Base-by-base conservation (phyloP, 805 yeast species). In the Yarrowia deformans region DNA sequence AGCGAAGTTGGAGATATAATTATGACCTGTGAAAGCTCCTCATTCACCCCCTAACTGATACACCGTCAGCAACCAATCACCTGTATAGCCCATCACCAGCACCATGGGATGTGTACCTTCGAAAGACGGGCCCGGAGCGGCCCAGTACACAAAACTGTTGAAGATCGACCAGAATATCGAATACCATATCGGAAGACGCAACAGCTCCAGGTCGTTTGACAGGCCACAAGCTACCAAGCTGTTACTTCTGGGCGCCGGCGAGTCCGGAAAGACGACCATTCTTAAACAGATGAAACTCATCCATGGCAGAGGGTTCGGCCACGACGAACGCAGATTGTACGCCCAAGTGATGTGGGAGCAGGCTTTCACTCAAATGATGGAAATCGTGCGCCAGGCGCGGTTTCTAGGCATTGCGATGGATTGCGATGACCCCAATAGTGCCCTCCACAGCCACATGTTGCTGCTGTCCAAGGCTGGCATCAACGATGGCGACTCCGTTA, bases 311-410 rank as follows among this genome's bases (percentile, higher is more conserved):
- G 96, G 97, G 1, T 95, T 94, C 79, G 82, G 90, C 1, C 85
- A 84, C 63, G 90, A 87, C 71, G 98, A 95, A 77, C 82, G 97
- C 67, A 74, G 82, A 54, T 93, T 90, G 76, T 95, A 93, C 77
- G 78, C 90, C 2, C 93, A 92, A 73, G 91, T 94, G 19, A 91
- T 95, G 29, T 95, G 98, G 97, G 90, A 90, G 14, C 98, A 94
- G 78, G 86, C 95, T 0, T 87, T 93, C 63, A 92, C 91, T 72
- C 85, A 91, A 46, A 92, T 93, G 95, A 88, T 90, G 75, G 83
- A 84, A 32, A 80, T 93, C 67, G 86, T 94, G 37, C 82, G 88
- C n/a, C 91, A 90, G 74, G 93, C 96, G 0, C 79, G 92, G 46
- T 86, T 83, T 74, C 73, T 89, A 70, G 87, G 86, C 0, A 88